Evolutionary conservation across 2,329 filamentous ascomycete species (phyloP).

Genomic region (Paradendryphiella salina): DNA sequence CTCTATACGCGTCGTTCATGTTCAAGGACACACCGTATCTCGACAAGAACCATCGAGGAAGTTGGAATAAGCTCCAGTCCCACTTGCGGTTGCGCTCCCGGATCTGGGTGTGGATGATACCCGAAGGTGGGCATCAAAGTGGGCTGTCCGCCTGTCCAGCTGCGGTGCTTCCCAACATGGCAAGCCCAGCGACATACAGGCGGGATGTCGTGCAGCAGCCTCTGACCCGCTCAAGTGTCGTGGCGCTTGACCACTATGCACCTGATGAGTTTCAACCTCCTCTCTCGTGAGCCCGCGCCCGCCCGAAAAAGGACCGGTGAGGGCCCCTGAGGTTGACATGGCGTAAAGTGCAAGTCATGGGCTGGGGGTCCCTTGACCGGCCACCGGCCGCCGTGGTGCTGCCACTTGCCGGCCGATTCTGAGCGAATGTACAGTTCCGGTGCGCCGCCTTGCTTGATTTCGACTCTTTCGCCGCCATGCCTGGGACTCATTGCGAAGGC

Average conservation of each 20-base stretch:
- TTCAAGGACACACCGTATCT: no score
- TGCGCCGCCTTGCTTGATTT: constrained; percentile 1
- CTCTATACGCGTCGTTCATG: no score
- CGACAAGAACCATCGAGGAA: constrained; percentile 10
- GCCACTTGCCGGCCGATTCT: not conserved
- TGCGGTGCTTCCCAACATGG: constrained; percentile 22
- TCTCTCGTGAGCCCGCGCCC: constrained; percentile 14
- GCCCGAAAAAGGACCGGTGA: constrained; percentile 8
- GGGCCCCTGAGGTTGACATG: constrained; percentile 10
- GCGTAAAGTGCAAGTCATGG: not conserved
- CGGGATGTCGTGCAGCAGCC: constrained; percentile 3
- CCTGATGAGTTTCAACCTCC: constrained; percentile 20
- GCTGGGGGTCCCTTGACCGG: not conserved
- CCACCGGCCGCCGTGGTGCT: constrained; percentile 7
- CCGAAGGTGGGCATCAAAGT: constrained; percentile 28
- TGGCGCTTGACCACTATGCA: constrained; percentile 16
- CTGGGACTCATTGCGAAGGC: constrained; percentile 7
- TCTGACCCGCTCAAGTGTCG: constrained; percentile 3
- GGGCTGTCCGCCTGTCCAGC: constrained; percentile 27
- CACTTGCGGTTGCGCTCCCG: constrained; percentile 34
- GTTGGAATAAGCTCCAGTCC: constrained; percentile 42
- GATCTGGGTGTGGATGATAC: constrained; percentile 29
- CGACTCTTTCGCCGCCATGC: constrained; percentile 2
- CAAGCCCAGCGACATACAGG: constrained; percentile 1
- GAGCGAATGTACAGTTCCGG: constrained; percentile 11